phyloP scores from a whole-genome alignment of 1,284 basidiomycete species.

The Trametes hirsuta region DNA sequence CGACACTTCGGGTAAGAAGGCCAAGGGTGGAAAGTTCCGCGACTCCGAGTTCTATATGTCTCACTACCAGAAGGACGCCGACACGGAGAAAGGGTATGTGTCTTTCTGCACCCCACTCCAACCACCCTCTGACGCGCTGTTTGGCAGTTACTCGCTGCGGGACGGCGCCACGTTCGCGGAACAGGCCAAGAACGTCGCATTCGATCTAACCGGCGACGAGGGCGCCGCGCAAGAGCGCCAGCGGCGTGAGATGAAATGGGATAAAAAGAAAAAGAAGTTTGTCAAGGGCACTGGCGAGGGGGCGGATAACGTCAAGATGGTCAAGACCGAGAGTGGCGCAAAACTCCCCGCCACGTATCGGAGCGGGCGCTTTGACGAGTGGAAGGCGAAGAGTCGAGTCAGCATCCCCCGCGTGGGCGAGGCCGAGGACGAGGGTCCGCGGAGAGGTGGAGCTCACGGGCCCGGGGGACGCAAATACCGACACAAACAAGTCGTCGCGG shows the following conservation, averaged over 20 bases:
- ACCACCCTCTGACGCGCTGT: conserved; percentile 4
- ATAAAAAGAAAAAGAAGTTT: conserved; percentile 97
- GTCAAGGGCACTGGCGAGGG: conserved; percentile 84
- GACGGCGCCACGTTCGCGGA: conserved; percentile 87
- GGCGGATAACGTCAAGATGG: conserved; percentile 93
- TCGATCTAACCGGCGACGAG: conserved; percentile 88
- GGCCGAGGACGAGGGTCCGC: conserved; percentile 54
- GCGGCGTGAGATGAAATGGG: conserved; percentile 81
- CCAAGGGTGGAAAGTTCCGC: conserved; percentile 56
- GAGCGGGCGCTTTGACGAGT: conserved; percentile 93
- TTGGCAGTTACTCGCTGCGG: conserved; percentile 76
- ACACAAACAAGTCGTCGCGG: conserved; percentile 61
- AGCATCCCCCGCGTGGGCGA: conserved; percentile 85
- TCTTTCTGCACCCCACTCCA: neutral
- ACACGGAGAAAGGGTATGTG: conserved; percentile 85
- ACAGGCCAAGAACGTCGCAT: conserved; percentile 80
- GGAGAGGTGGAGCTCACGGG: conserved; percentile 34
- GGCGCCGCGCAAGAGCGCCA: conserved; percentile 60
- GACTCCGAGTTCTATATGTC: conserved; percentile 93
- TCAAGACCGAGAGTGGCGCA: conserved; percentile 91
- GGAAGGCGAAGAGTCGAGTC: conserved; percentile 81
- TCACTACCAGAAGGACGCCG: conserved; percentile 85
- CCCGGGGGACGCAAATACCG: conserved; percentile 62
- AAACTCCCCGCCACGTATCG: conserved; percentile 94
- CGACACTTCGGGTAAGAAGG: conserved; percentile 55